Base-by-base conservation (phyloP, 2,329 filamentous ascomycete species). In the Endothia cerciana region DNA sequence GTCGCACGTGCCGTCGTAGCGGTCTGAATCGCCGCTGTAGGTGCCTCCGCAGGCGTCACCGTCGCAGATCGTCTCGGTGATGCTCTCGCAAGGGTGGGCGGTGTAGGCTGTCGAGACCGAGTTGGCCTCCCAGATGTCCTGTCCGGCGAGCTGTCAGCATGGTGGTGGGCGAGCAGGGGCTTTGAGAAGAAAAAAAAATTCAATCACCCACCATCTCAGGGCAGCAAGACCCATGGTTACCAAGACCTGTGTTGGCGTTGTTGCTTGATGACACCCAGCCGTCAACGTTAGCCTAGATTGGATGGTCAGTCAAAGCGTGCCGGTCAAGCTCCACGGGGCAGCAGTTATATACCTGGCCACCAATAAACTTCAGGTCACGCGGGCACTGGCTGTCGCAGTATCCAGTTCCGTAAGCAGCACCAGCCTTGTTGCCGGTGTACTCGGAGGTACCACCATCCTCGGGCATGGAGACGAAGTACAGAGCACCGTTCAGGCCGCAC, bases 401-500 rank as follows among this genome's bases (percentile, higher is more conserved):
- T 53, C 87, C 87, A 65, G 86, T 89, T 66, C 87, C 87, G 74
- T 87, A 88, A 74, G 84, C 83, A 73, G 86, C 85, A 65, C 81
- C 81, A 11, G 80, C 81, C 75, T 80, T 80, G 77, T 83, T 88
- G 73, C 75, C 77, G 3, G 77, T 66, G 75, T 82, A 85, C 74
- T 81, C 82, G 73, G 76, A 72, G 69, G 79, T 72, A 51, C 86
- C 86, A 70, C 86, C 86, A 69, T 88, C 85, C 19, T 78, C 76
- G 43, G 86, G 84, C 87, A 89, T 89, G 72, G 82, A 80, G 58
- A 86, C 83, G 65, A 88, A 85, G 79, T 92, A 91, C 57, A 92
- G 78, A 58, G 89, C 89, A 64, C 89, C 89, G 77, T 92, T 92
- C 67, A 92, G 78, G 68, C 90, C 90, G 72, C 90, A 92, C 68